These are phyloP conservation scores for Rauvolfia tetraphylla DNA, from an alignment of 257 asterid genomes.

Conservation along the genomic window DNA sequence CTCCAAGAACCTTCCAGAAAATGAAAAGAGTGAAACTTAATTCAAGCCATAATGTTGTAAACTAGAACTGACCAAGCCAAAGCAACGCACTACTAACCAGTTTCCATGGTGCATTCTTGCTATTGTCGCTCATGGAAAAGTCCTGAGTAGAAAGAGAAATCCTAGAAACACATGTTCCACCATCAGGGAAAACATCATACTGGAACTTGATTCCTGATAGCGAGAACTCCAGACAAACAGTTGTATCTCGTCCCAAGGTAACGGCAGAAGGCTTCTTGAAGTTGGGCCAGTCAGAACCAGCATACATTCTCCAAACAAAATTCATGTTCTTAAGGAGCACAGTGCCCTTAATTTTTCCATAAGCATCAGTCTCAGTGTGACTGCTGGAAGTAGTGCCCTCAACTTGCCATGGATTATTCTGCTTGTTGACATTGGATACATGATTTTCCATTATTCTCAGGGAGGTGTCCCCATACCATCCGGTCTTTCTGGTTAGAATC, in stretches of 20 bases:
- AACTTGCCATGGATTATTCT: slow-evolving; percentile 27
- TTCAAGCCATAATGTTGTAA: background rate
- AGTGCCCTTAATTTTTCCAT: slow-evolving; percentile 58
- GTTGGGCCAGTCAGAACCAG: slow-evolving; percentile 84
- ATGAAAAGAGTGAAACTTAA: slow-evolving; percentile 8
- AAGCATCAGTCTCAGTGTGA: slow-evolving; percentile 38
- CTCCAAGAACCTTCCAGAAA: slow-evolving; percentile 61
- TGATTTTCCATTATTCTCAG: slow-evolving; percentile 74
- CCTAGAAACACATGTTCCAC: slow-evolving; percentile 62
- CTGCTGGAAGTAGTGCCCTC: slow-evolving; percentile 46
- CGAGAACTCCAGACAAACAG: slow-evolving; percentile 60
- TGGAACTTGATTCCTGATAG: slow-evolving; percentile 62
- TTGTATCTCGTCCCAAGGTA: slow-evolving; percentile 51
- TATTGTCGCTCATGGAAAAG: slow-evolving; percentile 57
- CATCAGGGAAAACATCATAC: slow-evolving; percentile 67
- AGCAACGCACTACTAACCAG: slow-evolving; percentile 44
- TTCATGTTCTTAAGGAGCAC: slow-evolving; percentile 67
- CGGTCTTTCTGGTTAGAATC: slow-evolving; percentile 41
- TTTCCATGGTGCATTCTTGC: slow-evolving; percentile 95
- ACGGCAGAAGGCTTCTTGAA: slow-evolving; percentile 34
- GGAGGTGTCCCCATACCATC: slow-evolving; percentile 70
- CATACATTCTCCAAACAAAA: slow-evolving; percentile 78
- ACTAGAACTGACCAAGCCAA: background rate
- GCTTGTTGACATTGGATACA: slow-evolving; percentile 49
- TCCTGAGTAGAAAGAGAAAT: slow-evolving; percentile 62